A percentile compares a stretch with the other conserved stretches of the same genome.
phyloP scores from a whole-genome alignment of 768 basidiomycete species.

The Rhizopogon vinicolor region DNA sequence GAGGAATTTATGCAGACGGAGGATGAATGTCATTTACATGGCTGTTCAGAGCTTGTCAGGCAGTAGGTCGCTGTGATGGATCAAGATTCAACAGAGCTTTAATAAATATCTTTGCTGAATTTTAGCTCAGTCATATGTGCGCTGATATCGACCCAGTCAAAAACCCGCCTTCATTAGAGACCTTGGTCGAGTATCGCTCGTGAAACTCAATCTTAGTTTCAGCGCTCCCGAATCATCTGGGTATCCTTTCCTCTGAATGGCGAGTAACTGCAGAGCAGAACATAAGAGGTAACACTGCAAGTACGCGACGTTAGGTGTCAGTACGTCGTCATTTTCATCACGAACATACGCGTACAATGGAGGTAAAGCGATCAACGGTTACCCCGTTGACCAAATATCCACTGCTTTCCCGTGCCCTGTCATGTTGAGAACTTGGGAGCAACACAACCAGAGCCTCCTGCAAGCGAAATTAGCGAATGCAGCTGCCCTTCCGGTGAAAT shows the following conservation, averaged over 20 bases:
- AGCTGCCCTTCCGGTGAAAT: conserved; percentile 72
- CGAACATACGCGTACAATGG: no score
- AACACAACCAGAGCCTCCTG: conserved; percentile 84
- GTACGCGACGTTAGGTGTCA: no score
- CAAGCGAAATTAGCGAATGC: conserved; percentile 49
- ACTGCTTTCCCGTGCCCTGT: conserved; percentile 87
- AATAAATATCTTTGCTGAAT: conserved; percentile 81
- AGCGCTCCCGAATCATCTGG: conserved; percentile 71
- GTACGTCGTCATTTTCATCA: no score
- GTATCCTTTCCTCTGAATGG: conserved; percentile 88
- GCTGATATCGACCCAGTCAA: background rate
- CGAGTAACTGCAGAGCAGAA: conserved; percentile 90
- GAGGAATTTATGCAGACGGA: background rate
- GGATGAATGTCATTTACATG: conserved; percentile 38
- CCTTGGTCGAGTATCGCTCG: conserved; percentile 90
- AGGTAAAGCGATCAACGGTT: conserved; percentile 14
- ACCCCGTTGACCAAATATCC: conserved; percentile 94
- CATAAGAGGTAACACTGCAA: conserved; percentile 86
- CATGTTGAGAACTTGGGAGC: conserved; percentile 86
- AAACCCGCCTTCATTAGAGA: conserved; percentile 64
- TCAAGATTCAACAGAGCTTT: conserved; percentile 64
- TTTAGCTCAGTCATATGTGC: background rate
- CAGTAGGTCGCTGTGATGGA: conserved; percentile 67
- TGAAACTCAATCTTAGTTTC: conserved; percentile 87
- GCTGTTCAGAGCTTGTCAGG: conserved; percentile 63